phyloP scores from a whole-genome alignment of 495 filamentous ascomycete species.

The Filosporella fistucella region DNA sequence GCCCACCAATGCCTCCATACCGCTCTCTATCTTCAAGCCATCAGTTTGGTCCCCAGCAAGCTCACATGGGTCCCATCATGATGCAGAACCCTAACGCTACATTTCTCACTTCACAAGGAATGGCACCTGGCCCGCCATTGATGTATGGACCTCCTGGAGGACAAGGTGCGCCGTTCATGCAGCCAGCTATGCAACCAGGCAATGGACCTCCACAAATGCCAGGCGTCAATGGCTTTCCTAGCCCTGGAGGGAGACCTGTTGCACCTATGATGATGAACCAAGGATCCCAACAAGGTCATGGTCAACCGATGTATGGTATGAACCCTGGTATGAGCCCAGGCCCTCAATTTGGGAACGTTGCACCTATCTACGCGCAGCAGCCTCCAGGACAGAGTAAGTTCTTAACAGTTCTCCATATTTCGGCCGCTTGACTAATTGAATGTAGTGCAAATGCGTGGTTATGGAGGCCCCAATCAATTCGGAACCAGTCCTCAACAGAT shows the following conservation, averaged over 20 bases:
- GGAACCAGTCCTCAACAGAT: constrained; percentile 59
- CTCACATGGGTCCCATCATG: constrained; percentile 72
- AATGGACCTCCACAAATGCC: constrained; percentile 53
- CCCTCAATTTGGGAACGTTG: constrained; percentile 51
- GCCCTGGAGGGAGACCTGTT: constrained; percentile 61
- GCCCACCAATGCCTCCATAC: constrained; percentile 47
- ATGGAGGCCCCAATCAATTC: constrained; percentile 57
- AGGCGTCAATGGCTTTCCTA: constrained; percentile 74
- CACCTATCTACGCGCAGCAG: constrained; percentile 62
- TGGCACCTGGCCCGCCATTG: constrained; percentile 59
- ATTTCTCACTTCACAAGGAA: constrained; percentile 39
- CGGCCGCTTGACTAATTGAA: constrained; percentile 21
- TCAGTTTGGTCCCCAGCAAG: constrained; percentile 64
- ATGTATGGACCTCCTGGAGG: constrained; percentile 73
- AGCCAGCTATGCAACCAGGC: constrained; percentile 61
- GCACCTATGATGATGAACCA: constrained; percentile 78
- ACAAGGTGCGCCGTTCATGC: too few species aligned
- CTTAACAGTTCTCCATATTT: background rate
- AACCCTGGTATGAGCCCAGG: constrained; percentile 58
- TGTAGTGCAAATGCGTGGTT: constrained; percentile 53
- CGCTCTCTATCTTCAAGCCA: constrained; percentile 51
- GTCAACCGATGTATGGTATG: constrained; percentile 68
- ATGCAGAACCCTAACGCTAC: constrained; percentile 60
- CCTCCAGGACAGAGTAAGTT: constrained; percentile 63
- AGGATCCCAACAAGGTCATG: constrained; percentile 73